Evolutionary conservation across 164 flowering plant species (phyloP).

Genomic region (Sedum album): DNA sequence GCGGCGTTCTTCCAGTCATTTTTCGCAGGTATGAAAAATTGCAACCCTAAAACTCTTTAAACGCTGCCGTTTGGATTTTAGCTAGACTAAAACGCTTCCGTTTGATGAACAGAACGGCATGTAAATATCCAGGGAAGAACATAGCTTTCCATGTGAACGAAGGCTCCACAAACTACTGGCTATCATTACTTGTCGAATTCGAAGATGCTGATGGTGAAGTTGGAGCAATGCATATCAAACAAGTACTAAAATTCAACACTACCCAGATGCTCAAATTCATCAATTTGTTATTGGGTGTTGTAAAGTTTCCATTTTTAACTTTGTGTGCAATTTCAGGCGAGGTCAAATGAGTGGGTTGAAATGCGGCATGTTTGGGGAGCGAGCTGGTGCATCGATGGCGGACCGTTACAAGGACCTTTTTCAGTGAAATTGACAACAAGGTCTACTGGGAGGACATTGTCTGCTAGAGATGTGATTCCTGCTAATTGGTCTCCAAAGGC

Average conservation of each 20-base stretch:
- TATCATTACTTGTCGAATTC: conserved; percentile 71
- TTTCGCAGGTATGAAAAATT: conserved; percentile 42
- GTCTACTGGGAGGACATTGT: conserved; percentile 45
- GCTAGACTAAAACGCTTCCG: background rate
- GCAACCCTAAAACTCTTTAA: background rate
- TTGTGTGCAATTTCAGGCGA: conserved; percentile 37
- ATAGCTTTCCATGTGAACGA: conserved; percentile 87
- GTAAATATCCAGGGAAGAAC: conserved; percentile 75
- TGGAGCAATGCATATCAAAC: conserved; percentile 85
- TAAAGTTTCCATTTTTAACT: background rate
- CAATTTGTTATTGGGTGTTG: background rate
- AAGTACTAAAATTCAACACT: conserved; percentile 24
- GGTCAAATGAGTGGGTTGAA: conserved; percentile 57
- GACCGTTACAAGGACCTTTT: conserved; percentile 79
- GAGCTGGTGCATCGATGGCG: conserved; percentile 67
- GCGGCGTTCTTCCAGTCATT: conserved; percentile 67
- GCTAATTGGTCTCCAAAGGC: conserved; percentile 80
- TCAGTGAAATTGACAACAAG: conserved; percentile 78
- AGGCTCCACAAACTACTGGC: conserved; percentile 87
- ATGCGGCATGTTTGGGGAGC: conserved; percentile 98
- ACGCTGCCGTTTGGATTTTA: background rate
- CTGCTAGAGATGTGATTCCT: conserved; percentile 84
- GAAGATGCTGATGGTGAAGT: conserved; percentile 94
- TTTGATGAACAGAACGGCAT: conserved; percentile 51
- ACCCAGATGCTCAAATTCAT: conserved; percentile 4